Evolutionary conservation across 805 yeast genomes (phyloP), one percentile per base, ranked within the genome.

Genomic region (Candida germanica): DNA sequence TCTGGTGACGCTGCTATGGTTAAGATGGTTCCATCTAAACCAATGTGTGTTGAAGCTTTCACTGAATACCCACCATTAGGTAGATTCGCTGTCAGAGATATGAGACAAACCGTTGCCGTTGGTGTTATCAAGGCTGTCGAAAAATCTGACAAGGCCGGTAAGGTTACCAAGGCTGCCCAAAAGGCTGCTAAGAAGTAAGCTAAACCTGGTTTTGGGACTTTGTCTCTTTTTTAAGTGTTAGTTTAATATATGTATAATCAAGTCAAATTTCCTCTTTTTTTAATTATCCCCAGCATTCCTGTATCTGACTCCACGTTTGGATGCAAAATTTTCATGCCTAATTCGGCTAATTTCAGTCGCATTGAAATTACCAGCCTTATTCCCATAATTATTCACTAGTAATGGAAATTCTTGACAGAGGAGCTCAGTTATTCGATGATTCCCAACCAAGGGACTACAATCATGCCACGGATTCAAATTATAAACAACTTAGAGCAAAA

Each of bases 21-120:
- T 54, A 61, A 56, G 60, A 61, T 61, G 67, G 59, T 61, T 39
- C 67, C 67, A 56, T 50, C 67, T 53, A 61, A 61, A 59, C 68
- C 68, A 53, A 60, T 62, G 68, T 61, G 61, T 59, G 68, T 62
- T 58, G 68, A 62, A 58, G 59, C 68, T 40, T 62, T 61, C 65
- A 58, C 65, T 44, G 69, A 62, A 53, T 63, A 58, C 66, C 69
- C 69, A 56, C 69, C 69, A 52, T 63, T 61, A 53, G 69, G 68
- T 56, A 59, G 69, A 59, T 64, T 63, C 60, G 70, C 70, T 69
- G 96, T 88, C 80, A 89, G 97, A 85, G 97, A 88, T 77, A 88
- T 88, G 97, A 86, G 97, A 85, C 96, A 88, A 78, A 89, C 97
- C 61, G 97, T 89, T 63, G 97, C 97, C 69, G 97, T 89, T 69